Base-by-base conservation (phyloP, 2,329 filamentous ascomycete genomes). In the Trichoderma breve region DNA sequence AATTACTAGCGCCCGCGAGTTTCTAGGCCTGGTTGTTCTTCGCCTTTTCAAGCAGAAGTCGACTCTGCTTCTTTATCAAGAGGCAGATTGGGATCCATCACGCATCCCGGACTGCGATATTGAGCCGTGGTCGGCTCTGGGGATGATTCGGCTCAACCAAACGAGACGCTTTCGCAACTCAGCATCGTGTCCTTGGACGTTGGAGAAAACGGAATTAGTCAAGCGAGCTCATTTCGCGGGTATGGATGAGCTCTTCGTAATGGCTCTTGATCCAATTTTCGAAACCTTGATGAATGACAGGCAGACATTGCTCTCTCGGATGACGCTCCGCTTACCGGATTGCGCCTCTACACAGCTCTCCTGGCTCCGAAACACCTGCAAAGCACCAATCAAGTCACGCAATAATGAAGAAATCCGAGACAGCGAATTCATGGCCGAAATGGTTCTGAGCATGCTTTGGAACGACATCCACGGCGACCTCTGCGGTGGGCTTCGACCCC, bases 101-200 rank as follows among this genome's bases (percentile, higher is more conserved):
- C 76, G 76, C 6, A 81, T 85, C 11, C 79, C 81, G 0, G 81
- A 83, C 51, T 72, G 74, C 0, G 78, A 81, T 1, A 18, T 84
- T 34, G 67, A 73, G 0, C 30, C 78, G 4, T 18, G 11, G 0
- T 81, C 78, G 0, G 2, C 74, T 0, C 43, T 83, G 12, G 77
- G 71, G 2, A n/a, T 74, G 26, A 30, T 79, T 14, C 78, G 81
- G 36, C 65, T 81, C n/a, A 14, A 51, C 24, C 74, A 79, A 70
- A 78, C 77, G 6, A 80, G 78, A 70, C 63, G 43, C 0, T 21
- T 74, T 2, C 32, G 72, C 12, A 77, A 83, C 71, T 76, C 78
- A 4, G 71, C 21, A 6, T 81, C 81, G 6, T 51, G n/a, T 15
- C 4, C 4, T 12, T 55, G 64, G 55, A 12, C 30, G 53, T 6